Evolutionary conservation across 2,329 filamentous ascomycete species (phyloP).

Genomic region (Ascochyta koolunga): DNA sequence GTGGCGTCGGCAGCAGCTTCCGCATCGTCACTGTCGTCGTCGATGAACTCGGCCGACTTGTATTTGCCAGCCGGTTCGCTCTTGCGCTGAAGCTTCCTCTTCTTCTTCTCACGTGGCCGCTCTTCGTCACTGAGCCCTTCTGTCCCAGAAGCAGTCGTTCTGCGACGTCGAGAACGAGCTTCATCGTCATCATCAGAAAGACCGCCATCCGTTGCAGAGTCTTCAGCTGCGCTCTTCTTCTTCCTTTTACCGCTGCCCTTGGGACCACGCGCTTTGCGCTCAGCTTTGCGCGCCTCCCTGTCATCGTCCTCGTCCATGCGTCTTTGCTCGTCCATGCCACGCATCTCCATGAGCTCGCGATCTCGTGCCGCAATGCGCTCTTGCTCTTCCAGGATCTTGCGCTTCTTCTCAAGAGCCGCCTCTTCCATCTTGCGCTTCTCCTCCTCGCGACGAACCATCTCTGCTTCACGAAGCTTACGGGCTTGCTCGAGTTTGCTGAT

Average conservation of each 20-base stretch:
- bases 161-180: constrained; percentile 45
- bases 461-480: constrained; percentile 77
- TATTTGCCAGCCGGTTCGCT: constrained; percentile 64
- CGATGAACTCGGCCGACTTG: constrained; percentile 85
- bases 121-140: constrained; percentile 61
- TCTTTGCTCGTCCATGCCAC: constrained; percentile 71
- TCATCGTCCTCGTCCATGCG: constrained; percentile 70
- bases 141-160: constrained; percentile 46
- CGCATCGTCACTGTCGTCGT: constrained; percentile 59
- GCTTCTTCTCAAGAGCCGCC: constrained; percentile 73
- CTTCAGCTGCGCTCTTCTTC: constrained; percentile 64
- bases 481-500: constrained; percentile 85
- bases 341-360: constrained; percentile 71
- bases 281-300: constrained; percentile 75
- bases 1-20: constrained; percentile 25
- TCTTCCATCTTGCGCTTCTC: constrained; percentile 71
- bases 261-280: constrained; percentile 58
- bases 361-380: constrained; percentile 78
- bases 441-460: constrained; percentile 78
- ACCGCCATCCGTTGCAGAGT: constrained; percentile 53
- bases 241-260: constrained; percentile 57
- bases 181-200: constrained; percentile 43
- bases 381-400: constrained; percentile 85
- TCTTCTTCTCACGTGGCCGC: constrained; percentile 66
- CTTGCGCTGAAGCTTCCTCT: constrained; percentile 65